Evolutionary conservation across 1,139 yeast genomes (phyloP), one percentile per base, ranked within the genome.

Genomic region (Kodamaea alishanica): DNA sequence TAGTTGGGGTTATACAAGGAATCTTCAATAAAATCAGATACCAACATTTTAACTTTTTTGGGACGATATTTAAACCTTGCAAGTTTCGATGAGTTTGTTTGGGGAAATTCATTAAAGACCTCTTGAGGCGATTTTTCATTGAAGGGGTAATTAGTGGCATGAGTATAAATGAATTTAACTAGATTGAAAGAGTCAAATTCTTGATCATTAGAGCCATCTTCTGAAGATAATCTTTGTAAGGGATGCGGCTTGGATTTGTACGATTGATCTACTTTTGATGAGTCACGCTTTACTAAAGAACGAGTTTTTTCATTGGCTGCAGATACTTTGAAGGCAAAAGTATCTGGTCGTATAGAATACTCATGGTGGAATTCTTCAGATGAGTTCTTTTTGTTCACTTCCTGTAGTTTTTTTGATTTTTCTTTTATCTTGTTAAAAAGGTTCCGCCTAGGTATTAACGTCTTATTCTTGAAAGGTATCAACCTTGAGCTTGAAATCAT

Each of bases 11-110:
- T 84, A 56, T 87, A 87, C 50, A 87, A 64, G 12, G 94, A 82
- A 56, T 87, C 95, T 50, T 87, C 95, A 42, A 87, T 87, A 58
- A 84, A 88, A 52, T 86, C 95, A 10, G 86, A 68, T 0, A 82
- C 66, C 25, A 82, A 63, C 90, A 87, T 82, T 53, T 84, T 81
- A 2, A 79, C 77, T 31, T 75, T 70, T 28, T 55, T 65, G 0
- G 96, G 96, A 26, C 92, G 68, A 38, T 48, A 52, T 33, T 61
- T 63, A 27, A 69, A 56, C 35, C 71, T 65, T 1, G 75, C 59
- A 35, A 84, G 61, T 41, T 70, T 71, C 25, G 65, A 63, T 8
- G 79, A 68, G 31, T 66, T 79, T 2, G 67, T 63, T 33, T 46
- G 47, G 0, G 76, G 76, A 39, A 54, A 70, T 28, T 58, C 55